phyloP scores from a whole-genome alignment of 257 asterid species.

The Forsythia viridissima region DNA sequence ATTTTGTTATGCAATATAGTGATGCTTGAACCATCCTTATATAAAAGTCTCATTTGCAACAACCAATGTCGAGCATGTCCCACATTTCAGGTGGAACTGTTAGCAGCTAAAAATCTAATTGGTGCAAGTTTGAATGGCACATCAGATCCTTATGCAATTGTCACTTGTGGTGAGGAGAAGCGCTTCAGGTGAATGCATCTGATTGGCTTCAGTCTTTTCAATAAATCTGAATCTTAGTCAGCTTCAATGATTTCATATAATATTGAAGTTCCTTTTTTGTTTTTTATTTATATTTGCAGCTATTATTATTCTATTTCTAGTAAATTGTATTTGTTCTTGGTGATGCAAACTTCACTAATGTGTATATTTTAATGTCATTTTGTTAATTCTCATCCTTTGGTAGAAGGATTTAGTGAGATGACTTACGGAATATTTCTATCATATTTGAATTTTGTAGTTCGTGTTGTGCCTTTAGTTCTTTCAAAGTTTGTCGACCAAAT shows the following conservation, averaged over 20 bases:
- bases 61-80: background rate
- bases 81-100: constrained; percentile 72
- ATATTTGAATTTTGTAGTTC: background rate
- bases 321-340: background rate
- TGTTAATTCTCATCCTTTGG: background rate
- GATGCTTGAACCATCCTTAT: constrained; percentile 8
- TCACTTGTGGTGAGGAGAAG: constrained; percentile 81
- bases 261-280: background rate
- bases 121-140: constrained; percentile 86
- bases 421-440: background rate
- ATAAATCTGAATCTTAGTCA: constrained; percentile 6
- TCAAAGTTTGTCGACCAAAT: background rate
- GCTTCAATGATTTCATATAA: background rate
- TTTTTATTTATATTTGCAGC: background rate
- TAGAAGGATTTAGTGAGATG: background rate
- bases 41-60: background rate
- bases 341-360: background rate
- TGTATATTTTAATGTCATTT: background rate
- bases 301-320: background rate
- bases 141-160: constrained; percentile 92
- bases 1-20: constrained; percentile 10
- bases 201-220: constrained; percentile 20
- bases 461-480: background rate
- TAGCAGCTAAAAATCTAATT: constrained; percentile 89
- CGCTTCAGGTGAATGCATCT: constrained; percentile 74